Evolutionary conservation across 1,139 yeast species (phyloP), one percentile per base, ranked within the genome.

Genomic region (Kodamaea anthophila): DNA sequence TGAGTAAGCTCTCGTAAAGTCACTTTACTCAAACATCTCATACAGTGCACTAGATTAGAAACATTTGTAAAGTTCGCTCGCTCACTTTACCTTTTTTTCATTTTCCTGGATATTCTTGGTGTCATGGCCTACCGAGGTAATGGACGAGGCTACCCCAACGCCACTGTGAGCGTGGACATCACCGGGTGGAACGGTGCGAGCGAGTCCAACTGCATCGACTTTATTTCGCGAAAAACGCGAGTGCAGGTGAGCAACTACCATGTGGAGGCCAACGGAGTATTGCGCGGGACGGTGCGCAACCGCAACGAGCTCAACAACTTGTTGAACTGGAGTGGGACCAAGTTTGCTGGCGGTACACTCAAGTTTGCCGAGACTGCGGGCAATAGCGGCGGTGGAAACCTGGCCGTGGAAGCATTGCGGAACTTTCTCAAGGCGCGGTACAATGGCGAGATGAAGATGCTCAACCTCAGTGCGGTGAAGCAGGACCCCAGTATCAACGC

Each of bases 171-270:
- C 1, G 68, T 83, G 13, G 87, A 80, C 41, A 69, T 86, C 11
- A 60, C 70, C 30, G 86, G 87, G 25, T 87, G 96, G 96, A 79
- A 82, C 42, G 86, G 87, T 31, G 88, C 85, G 3, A 55, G 80
- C 9, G 66, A 65, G 38, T 81, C 76, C 27, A 93, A 84, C 32
- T 63, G 87, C 38, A 63, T 83, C 12, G 63, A 65, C 26, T 87
- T 86, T 53, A 59, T 87, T 9, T 69, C 77, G 28, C 67, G 94
- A 41, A 85, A 83, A 50, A 63, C 86, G 15, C 63, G 71, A 33
- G 65, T 82, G 9, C 58, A 65, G 2, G 62, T 87, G 14, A 54
- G 54, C 35, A 74, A 80, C 46, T 51, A 63, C 30, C 42, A 44
- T 8, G 64, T 65, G 9, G 75, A 72, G 36, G 50, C 53, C 5